A percentile compares a stretch with the other conserved stretches of the same genome.
phyloP scores from a whole-genome alignment of 805 yeast genomes.

The Torulaspora franciscae region DNA sequence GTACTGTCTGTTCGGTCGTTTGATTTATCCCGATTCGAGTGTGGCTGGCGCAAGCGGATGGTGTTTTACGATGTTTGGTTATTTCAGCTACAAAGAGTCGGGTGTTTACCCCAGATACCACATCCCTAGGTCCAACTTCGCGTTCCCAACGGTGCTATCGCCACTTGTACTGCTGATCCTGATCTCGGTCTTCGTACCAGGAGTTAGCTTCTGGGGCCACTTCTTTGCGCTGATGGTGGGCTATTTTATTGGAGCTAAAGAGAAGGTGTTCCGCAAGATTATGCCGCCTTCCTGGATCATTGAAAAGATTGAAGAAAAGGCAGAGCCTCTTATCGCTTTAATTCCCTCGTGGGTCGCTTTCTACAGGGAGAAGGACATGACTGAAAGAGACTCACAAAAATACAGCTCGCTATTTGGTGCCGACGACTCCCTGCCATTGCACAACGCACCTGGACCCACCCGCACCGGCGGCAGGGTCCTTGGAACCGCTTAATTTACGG shows the following conservation, averaged over 20 bases:
- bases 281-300: slow-evolving; percentile 63
- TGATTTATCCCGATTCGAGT: slow-evolving; percentile 47
- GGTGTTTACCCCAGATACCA: slow-evolving; percentile 40
- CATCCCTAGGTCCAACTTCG: slow-evolving; percentile 37
- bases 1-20: slow-evolving; percentile 44
- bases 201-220: slow-evolving; percentile 71
- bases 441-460: slow-evolving; percentile 10
- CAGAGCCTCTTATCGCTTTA: slow-evolving; percentile 45
- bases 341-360: slow-evolving; percentile 54
- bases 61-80: slow-evolving; percentile 63
- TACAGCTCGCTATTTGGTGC: slow-evolving; percentile 30
- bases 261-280: slow-evolving; percentile 51
- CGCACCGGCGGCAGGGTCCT: slow-evolving; percentile 20
- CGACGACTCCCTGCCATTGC: slow-evolving; percentile 18
- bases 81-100: slow-evolving; percentile 49
- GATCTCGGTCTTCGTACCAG: slow-evolving; percentile 52
- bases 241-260: slow-evolving; percentile 46
- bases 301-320: slow-evolving; percentile 56
- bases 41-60: slow-evolving; percentile 72
- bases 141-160: slow-evolving; percentile 53
- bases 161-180: slow-evolving; percentile 54
- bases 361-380: slow-evolving; percentile 50
- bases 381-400: slow-evolving; percentile 25
- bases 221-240: slow-evolving; percentile 64
- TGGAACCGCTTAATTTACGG: slow-evolving; percentile 12